Conservation (phyloP, 2,329 filamentous ascomycete genomes). For the Periconia sp. region DNA sequence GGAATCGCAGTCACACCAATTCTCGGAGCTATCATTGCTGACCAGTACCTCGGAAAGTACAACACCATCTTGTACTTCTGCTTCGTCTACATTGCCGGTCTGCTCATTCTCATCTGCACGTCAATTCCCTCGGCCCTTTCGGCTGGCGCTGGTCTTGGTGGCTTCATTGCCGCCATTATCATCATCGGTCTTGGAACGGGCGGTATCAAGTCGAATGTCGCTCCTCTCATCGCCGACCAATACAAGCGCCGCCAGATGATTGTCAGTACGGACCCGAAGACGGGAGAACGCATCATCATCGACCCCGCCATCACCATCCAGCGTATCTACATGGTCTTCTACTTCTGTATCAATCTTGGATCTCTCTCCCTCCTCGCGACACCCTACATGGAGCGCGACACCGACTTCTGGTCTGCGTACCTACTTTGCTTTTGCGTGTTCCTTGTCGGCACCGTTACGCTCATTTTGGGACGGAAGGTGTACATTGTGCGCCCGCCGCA, state of each 20-base stretch:
- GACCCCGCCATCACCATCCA: constrained; percentile 56
- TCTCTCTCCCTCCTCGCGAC: constrained; percentile 72
- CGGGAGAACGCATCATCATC: constrained; percentile 54
- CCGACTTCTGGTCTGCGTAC: constrained; percentile 74
- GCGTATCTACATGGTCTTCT: constrained; percentile 68
- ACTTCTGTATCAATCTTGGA: constrained; percentile 75
- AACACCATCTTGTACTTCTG: constrained; percentile 73
- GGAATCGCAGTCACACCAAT: constrained; percentile 52
- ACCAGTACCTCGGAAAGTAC: constrained; percentile 74
- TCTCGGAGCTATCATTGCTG: constrained; percentile 62
- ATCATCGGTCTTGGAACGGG: constrained; percentile 77
- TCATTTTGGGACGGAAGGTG: constrained; percentile 44
- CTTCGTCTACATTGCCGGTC: constrained; percentile 68
- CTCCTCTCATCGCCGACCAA: constrained; percentile 57
- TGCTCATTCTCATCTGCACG: constrained; percentile 70
- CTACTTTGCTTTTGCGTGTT: constrained; percentile 70
- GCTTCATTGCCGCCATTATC: constrained; percentile 66
- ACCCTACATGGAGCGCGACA: constrained; percentile 72
- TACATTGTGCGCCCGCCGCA: constrained; percentile 48
- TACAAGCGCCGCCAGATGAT: constrained; percentile 52
- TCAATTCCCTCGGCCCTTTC: constrained; percentile 70
- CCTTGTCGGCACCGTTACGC: constrained; percentile 65
- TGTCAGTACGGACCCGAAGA: constrained; percentile 49
- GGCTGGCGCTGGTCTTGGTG: constrained; percentile 65
- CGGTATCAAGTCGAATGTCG: constrained; percentile 82